phyloP scores from a whole-genome alignment of 2,329 filamentous ascomycete genomes.

The Leptographium flavum region DNA sequence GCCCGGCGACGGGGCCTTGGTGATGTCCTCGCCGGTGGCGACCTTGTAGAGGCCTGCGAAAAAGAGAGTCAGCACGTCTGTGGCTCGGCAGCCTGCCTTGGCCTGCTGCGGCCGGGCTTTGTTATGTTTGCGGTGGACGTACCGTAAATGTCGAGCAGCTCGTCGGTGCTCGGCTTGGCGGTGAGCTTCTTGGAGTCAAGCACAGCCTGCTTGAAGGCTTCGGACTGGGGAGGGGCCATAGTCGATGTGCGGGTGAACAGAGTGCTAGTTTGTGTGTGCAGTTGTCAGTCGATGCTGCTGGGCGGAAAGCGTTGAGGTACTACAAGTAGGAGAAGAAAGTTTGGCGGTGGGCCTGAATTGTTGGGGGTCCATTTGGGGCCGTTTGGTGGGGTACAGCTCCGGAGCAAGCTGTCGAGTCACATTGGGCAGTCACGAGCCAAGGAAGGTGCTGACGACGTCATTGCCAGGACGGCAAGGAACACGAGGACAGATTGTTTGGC shows the following conservation, averaged over 20 bases:
- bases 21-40: conserved; percentile 40
- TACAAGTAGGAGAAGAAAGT: background rate
- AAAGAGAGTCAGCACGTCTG: background rate
- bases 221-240: conserved; percentile 18
- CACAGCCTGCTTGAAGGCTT: conserved; percentile 41
- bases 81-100: background rate
- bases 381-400: background rate
- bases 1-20: conserved; percentile 42
- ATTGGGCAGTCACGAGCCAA: background rate
- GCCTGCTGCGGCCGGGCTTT: background rate
- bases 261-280: no score
- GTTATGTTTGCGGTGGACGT: conserved; percentile 16
- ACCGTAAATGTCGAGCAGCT: conserved; percentile 52
- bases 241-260: background rate
- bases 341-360: background rate
- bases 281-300: no score
- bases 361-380: background rate
- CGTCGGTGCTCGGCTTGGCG: conserved; percentile 46
- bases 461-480: no score
- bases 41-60: conserved; percentile 44
- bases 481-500: no score
- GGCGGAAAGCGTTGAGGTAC: background rate
- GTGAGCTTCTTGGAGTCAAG: conserved; percentile 54
- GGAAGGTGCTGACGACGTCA: no score
- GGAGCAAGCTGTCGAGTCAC: background rate